Base-by-base conservation (phyloP, 179 eudicot genomes). In the Patellifolia procumbens region DNA sequence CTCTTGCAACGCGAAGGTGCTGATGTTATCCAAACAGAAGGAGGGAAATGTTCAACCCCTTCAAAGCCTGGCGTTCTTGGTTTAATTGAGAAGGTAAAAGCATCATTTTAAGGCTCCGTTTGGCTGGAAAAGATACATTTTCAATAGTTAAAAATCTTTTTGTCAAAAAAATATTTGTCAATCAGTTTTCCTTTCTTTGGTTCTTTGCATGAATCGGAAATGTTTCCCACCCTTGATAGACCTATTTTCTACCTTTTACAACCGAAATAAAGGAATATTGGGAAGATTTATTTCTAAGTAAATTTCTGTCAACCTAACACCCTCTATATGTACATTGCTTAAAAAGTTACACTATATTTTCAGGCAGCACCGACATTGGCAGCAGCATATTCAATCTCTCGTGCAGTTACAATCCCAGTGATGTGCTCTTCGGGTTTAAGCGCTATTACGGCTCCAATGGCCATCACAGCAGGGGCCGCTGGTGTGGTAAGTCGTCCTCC, bases 391-490 rank as follows among this genome's bases (percentile, higher is more conserved):
- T 86, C 97, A 10, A 93, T 93, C 69, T 93, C 98, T 7, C 82
- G 92, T 63, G 96, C 97, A 66, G 92, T 93, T 19, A 85, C 74
- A 74, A 89, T 93, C 48, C 98, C 97, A 0, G 96, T 93, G 3
- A 89, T 93, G 97, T 93, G 97, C 80, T 79, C 97, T 22, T 92
- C 97, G 26, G 98, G 98, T 43, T 80, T 93, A 55, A 93, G 98
- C 68, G 85, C 93, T 29, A 96, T 92, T 56, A 90, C 96, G 37
- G 97, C 87, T 39, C 96, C 98, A 61, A 87, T 93, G 90, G 98
- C 98, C 2, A 87, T 92, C 74, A 79, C 96, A 13, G 94, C 98
- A n/a, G 98, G 98, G 19, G 98, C 98, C 49, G 89, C 98, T 39
- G 97, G 98, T 62, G 98, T 93, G 86, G 97, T 93, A 85, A 59